Percentiles rank a stretch among this genome's conserved stretches.
Evolutionary conservation across 495 filamentous ascomycete species (phyloP).

Genomic region (Tuber umbilicatum): DNA sequence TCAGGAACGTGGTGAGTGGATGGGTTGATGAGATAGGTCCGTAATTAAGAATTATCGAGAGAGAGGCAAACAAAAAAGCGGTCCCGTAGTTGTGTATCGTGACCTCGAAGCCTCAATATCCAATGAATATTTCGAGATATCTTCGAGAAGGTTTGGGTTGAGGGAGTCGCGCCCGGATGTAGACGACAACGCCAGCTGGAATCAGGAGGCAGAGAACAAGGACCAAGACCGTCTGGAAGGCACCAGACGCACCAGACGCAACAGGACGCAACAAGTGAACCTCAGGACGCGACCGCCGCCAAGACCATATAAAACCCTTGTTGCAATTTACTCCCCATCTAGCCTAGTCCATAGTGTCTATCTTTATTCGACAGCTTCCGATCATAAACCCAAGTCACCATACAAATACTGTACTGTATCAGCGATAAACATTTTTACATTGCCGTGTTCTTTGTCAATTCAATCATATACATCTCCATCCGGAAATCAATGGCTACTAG

Average conservation of each 20-base stretch:
- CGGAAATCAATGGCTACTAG: constrained; percentile 52
- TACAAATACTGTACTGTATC: neutral
- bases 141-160: neutral
- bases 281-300: neutral
- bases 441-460: neutral
- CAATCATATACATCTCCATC: constrained; percentile 1
- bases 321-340: neutral
- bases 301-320: neutral
- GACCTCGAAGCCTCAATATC: neutral
- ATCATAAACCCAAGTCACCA: neutral
- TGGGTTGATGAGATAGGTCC: neutral
- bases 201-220: neutral
- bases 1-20: neutral
- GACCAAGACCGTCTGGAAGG: neutral
- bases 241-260: neutral
- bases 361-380: neutral
- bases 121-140: neutral
- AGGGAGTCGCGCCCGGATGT: neutral
- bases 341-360: neutral
- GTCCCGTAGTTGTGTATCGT: neutral
- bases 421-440: neutral
- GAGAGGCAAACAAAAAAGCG: neutral
- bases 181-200: constrained; percentile 8
- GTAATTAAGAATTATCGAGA: neutral
- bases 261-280: neutral